Percentiles rank a stretch among this genome's conserved stretches.
phyloP scores from a whole-genome alignment of 2,329 filamentous ascomycete species.

The Phyllosticta ampelicida region DNA sequence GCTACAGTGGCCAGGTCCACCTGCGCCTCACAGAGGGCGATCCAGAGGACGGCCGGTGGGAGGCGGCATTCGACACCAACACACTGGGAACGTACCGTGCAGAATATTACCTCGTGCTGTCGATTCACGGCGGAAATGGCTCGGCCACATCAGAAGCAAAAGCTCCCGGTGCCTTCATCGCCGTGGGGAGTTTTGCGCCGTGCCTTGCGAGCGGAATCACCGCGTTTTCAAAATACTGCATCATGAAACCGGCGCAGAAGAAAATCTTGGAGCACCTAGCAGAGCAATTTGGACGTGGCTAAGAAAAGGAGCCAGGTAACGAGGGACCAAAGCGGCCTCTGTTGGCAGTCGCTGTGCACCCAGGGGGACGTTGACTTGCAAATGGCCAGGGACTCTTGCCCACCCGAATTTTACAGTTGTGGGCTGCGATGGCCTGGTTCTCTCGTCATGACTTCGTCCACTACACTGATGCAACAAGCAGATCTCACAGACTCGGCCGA shows the following conservation, averaged over 20 bases:
- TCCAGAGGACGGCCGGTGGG: slow-evolving; percentile 21
- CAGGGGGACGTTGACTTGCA: slow-evolving; percentile 27
- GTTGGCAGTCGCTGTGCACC: slow-evolving; percentile 24
- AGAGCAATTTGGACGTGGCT: slow-evolving; percentile 20
- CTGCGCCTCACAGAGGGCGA: slow-evolving; percentile 23
- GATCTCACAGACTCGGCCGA: slow-evolving; percentile 6
- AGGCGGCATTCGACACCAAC: slow-evolving; percentile 27
- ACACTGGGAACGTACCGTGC: slow-evolving; percentile 28
- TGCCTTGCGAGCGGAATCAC: slow-evolving; percentile 29
- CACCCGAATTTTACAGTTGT: slow-evolving; percentile 14
- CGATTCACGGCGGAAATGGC: slow-evolving; percentile 12
- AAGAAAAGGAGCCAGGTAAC: slow-evolving; percentile 5
- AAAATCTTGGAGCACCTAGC: slow-evolving; percentile 29
- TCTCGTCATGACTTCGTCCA: slow-evolving; percentile 26
- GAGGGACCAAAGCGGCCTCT: slow-evolving; percentile 15
- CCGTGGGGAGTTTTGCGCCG: slow-evolving; percentile 17
- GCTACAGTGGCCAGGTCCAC: slow-evolving; percentile 25
- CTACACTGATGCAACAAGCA: slow-evolving; percentile 17
- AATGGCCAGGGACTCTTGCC: slow-evolving; percentile 21
- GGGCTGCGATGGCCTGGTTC: slow-evolving; percentile 36
- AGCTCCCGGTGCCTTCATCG: slow-evolving; percentile 20
- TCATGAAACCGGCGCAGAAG: slow-evolving; percentile 28
- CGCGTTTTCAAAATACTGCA: slow-evolving; percentile 30
- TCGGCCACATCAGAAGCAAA: slow-evolving; percentile 13
- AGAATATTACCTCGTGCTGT: slow-evolving; percentile 25